phyloP scores from a whole-genome alignment of 2,329 filamentous ascomycete species.

The Xylaria sp. region DNA sequence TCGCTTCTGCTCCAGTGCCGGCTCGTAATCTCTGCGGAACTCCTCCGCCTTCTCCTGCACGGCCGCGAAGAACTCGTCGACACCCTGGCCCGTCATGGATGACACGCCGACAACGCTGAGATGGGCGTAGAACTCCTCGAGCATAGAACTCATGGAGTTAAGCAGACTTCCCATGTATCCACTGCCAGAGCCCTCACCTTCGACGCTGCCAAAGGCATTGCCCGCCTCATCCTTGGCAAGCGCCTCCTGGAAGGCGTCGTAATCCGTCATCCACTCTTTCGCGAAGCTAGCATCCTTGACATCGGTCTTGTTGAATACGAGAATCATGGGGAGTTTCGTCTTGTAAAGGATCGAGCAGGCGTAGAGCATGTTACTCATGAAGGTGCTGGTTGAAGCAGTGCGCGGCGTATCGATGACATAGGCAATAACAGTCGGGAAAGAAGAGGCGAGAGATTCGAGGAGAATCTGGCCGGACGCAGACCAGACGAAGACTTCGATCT shows the following conservation, averaged over 20 bases:
- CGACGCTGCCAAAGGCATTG: constrained; percentile 68
- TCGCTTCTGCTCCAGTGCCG: constrained; percentile 76
- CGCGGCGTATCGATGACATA: constrained; percentile 97
- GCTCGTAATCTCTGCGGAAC: constrained; percentile 85
- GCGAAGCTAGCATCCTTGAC: constrained; percentile 87
- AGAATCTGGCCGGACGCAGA: constrained; percentile 91
- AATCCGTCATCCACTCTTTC: constrained; percentile 99
- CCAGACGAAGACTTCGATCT: constrained; percentile 99
- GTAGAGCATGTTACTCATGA: constrained; percentile 99
- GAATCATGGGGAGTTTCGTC: constrained; percentile 95
- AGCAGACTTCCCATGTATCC: constrained; percentile 95
- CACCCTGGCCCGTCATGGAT: constrained; percentile 83
- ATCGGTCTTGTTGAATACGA: constrained; percentile 99
- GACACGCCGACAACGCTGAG: constrained; percentile 90
- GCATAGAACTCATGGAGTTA: constrained; percentile 95
- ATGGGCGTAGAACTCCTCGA: constrained; percentile 96
- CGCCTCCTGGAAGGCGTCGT: constrained; percentile 88
- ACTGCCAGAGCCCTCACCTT: constrained; percentile 66
- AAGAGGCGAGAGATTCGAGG: constrained; percentile 84
- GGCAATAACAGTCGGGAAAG: constrained; percentile 93
- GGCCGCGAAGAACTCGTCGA: constrained; percentile 89
- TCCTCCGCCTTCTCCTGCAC: constrained; percentile 83
- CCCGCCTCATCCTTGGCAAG: constrained; percentile 72
- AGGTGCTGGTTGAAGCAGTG: constrained; percentile 87
- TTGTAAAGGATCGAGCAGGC: constrained; percentile 98